Evolutionary conservation across 2,329 filamentous ascomycete species (phyloP).

Genomic region (Xylaria sp.): DNA sequence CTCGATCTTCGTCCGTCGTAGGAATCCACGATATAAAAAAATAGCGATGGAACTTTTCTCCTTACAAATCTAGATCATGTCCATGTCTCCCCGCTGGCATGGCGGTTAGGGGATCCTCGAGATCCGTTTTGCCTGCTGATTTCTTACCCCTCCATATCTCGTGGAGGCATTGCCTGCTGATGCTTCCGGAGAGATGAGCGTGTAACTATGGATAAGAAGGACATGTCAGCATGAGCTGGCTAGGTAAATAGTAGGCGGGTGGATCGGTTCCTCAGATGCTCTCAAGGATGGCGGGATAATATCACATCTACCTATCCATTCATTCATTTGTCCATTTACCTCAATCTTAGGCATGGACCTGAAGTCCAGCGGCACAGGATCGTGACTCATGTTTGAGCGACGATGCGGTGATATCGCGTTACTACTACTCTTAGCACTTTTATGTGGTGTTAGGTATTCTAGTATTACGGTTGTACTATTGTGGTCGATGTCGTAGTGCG

Average conservation of each 20-base stretch:
- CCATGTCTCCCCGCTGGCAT: constrained; percentile 79
- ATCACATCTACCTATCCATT: background rate
- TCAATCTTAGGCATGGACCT: constrained; percentile 42
- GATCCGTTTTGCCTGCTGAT: constrained; percentile 60
- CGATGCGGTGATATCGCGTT: background rate
- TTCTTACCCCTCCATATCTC: constrained; percentile 76
- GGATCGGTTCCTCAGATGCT: background rate
- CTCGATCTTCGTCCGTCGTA: background rate
- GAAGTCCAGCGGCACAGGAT: constrained; percentile 34
- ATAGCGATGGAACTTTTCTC: constrained; percentile 34
- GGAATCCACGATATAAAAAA: background rate
- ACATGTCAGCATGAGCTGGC: constrained; percentile 17
- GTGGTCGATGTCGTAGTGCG: background rate
- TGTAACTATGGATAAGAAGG: constrained; percentile 23
- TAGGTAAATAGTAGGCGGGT: background rate
- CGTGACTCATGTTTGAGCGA: constrained; percentile 14
- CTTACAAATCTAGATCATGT: constrained; percentile 75
- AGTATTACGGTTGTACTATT: background rate
- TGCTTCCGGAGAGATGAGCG: constrained; percentile 50
- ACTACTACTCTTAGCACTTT: background rate
- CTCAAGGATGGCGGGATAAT: background rate
- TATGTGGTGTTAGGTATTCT: background rate
- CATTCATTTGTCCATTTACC: constrained; percentile 28
- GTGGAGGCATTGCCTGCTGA: constrained; percentile 77
- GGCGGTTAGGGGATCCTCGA: constrained; percentile 75